Conservation (phyloP, 2,329 filamentous ascomycete species). For the Hypoxylon sp. region DNA sequence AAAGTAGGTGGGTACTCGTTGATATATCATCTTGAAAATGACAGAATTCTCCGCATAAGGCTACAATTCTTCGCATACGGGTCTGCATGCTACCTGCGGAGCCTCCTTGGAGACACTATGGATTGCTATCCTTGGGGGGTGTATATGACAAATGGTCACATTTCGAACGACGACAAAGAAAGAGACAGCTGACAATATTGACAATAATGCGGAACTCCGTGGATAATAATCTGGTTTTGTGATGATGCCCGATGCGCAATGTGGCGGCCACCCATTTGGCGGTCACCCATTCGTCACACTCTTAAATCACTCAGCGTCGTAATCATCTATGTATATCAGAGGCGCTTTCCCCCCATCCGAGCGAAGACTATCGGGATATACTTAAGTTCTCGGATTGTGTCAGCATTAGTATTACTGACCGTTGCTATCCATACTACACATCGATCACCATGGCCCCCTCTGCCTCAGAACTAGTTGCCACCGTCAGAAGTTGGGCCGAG, state of each 20-base stretch:
- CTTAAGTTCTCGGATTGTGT: background rate
- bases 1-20: no score
- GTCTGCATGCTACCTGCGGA: no score
- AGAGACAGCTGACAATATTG: background rate
- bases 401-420: conserved; percentile 1
- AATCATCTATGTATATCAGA: conserved; percentile 7
- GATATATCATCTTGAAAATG: no score
- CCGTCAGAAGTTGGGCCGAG: conserved; percentile 27
- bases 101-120: no score
- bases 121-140: no score
- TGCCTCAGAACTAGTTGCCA: conserved; percentile 28
- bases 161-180: conserved; percentile 11
- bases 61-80: no score
- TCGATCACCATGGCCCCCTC: conserved; percentile 29
- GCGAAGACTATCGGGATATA: background rate
- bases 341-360: conserved; percentile 1
- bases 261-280: conserved; percentile 31
- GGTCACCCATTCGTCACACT: conserved; percentile 22
- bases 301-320: conserved; percentile 13
- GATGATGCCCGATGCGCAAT: conserved; percentile 20
- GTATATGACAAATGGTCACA: no score
- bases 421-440: background rate
- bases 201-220: background rate
- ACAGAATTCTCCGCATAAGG: no score
- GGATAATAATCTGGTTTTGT: conserved; percentile 23